Base-by-base conservation (phyloP, 495 filamentous ascomycete genomes). In the Acidiella bohemica region DNA sequence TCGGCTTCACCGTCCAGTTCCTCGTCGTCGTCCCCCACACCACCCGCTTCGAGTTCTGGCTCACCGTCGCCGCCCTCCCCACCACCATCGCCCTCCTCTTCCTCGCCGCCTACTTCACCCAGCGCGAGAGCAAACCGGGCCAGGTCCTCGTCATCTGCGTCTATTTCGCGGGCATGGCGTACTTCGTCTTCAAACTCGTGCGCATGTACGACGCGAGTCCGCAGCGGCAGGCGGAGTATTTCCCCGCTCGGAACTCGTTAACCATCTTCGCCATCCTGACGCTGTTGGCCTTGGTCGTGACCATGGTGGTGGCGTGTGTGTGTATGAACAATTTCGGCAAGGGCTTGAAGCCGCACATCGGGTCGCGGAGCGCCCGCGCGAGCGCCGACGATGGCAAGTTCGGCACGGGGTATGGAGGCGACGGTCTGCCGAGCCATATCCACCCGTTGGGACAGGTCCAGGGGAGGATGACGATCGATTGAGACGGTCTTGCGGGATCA, bases 1-100 rank as follows among this genome's bases (percentile, higher is more conserved):
- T 97, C 36, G 90, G 86, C 11, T 97, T 97, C 55, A 95, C 87
- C 5, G 80, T 97, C 26, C 90, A 97, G 56, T 96, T 97, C 62
- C 67, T 97, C 21, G 90, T 96, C 46, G 78, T 97, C 41, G 86
- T 96, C 27, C 76, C 68, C 21, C 66, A 66, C 21, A 41, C 36
- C 36, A 9, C 33, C 16, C 68, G 80, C 49, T 61, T 70, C 53
- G 90, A 97, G 58, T 84, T 92, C 53, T 78, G 68, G 31, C 70
- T 96, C 41, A 96, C 92, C 4, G 71, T 88, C 29, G 81, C 77
- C 48, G 90, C 86, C 16, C 78, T 97, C 33, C 85, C 88, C 16
- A 66, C 94, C 53, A 96, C 90, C 3, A 86, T 96, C 42, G 55
- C 75, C 45, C 86, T 96, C 51, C 75, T 96, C 28, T 58, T 90